Evolutionary conservation across 2,329 filamentous ascomycete genomes (phyloP).

Genomic region (Fusarium verticillioides): DNA sequence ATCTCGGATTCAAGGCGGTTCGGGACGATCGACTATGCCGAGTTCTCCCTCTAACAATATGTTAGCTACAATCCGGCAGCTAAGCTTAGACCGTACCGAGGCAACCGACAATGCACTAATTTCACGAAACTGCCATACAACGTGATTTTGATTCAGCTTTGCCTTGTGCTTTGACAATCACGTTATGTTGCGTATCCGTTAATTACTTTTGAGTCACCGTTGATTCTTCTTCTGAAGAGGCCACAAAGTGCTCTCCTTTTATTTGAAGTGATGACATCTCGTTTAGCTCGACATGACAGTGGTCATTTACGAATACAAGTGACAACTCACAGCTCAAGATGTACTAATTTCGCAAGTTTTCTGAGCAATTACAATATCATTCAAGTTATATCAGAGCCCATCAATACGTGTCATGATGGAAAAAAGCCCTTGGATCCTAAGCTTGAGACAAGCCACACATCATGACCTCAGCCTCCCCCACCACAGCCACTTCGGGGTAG

Average conservation of each 20-base stretch:
- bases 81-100: conserved; percentile 12
- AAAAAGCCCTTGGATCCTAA: not conserved
- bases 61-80: conserved; percentile 1
- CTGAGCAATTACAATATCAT: not conserved
- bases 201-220: not conserved
- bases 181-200: not conserved
- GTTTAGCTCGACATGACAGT: not conserved
- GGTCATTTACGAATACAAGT: not conserved
- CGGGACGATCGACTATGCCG: conserved; percentile 37
- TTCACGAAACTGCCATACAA: conserved; percentile 35
- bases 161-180: conserved; percentile 14
- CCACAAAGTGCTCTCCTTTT: not conserved
- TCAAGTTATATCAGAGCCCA: not conserved
- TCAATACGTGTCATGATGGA: not conserved
- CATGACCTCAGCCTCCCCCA: conserved; percentile 42
- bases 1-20: conserved; percentile 21
- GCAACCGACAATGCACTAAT: conserved; percentile 21
- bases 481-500: conserved; percentile 30
- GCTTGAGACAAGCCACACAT: conserved; percentile 21
- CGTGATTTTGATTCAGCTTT: conserved; percentile 24
- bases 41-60: conserved; percentile 6
- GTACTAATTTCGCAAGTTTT: not conserved
- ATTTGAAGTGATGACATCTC: not conserved
- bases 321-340: not conserved
- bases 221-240: not conserved